These are phyloP conservation scores for Heritiera fomes DNA, from an alignment of 345 rosid genomes.

Conservation along the genomic window DNA sequence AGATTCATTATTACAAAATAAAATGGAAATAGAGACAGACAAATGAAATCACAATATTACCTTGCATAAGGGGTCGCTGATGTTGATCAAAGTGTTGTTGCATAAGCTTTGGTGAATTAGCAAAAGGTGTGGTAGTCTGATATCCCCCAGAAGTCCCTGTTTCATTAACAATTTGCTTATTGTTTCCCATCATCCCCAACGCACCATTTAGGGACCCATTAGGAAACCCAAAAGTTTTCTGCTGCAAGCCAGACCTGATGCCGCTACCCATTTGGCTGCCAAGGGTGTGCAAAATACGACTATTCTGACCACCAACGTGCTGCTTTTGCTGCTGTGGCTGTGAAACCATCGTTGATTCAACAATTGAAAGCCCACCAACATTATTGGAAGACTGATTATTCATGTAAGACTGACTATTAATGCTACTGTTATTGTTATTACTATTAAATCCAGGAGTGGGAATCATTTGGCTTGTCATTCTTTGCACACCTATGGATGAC, in stretches of 20 bases:
- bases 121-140: slow-evolving; percentile 44
- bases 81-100: slow-evolving; percentile 70
- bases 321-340: slow-evolving; percentile 73
- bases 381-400: slow-evolving; percentile 64
- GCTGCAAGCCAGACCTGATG: slow-evolving; percentile 68
- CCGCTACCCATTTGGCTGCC: slow-evolving; percentile 72
- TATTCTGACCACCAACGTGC: slow-evolving; percentile 59
- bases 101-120: slow-evolving; percentile 58
- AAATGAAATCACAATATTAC: slow-evolving; percentile 33
- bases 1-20: slow-evolving; percentile 5
- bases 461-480: slow-evolving; percentile 80
- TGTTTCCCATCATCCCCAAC: slow-evolving; percentile 60
- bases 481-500: slow-evolving; percentile 63
- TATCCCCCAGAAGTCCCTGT: slow-evolving; percentile 58
- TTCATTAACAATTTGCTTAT: slow-evolving; percentile 52
- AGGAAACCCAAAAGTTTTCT: slow-evolving; percentile 61
- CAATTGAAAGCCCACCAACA: slow-evolving; percentile 62
- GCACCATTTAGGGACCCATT: slow-evolving; percentile 65
- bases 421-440: slow-evolving; percentile 39
- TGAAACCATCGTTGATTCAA: slow-evolving; percentile 59
- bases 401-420: slow-evolving; percentile 56
- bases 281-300: slow-evolving; percentile 63
- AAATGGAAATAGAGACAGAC: slow-evolving; percentile 10
- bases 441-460: slow-evolving; percentile 88
- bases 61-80: slow-evolving; percentile 62